Evolutionary conservation across 1,284 basidiomycete species (phyloP).

Genomic region (Thelephora terrestris): DNA sequence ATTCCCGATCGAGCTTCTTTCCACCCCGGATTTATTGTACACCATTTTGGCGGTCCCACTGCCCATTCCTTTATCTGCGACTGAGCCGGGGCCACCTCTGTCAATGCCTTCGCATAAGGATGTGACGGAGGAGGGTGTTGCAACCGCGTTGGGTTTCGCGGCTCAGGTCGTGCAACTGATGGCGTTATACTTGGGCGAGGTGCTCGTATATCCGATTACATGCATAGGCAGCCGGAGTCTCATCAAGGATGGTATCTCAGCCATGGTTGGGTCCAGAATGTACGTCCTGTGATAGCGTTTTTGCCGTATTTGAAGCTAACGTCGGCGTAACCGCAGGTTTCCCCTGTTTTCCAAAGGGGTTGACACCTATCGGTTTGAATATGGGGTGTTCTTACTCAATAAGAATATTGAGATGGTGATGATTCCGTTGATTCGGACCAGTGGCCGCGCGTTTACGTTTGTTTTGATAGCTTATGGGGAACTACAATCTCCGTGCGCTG

Average conservation of each 20-base stretch:
- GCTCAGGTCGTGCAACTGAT: constrained; percentile 79
- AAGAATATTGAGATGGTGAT: constrained; percentile 93
- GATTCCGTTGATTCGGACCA: constrained; percentile 6
- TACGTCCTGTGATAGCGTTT: constrained; percentile 28
- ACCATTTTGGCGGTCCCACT: constrained; percentile 76
- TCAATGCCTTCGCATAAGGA: constrained; percentile 52
- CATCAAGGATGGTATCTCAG: constrained; percentile 84
- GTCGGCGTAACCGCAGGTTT: constrained; percentile 46
- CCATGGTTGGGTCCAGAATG: constrained; percentile 90
- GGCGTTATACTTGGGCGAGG: constrained; percentile 66
- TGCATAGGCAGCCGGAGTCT: constrained; percentile 82
- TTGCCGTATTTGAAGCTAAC: constrained; percentile 10
- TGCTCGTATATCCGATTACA: constrained; percentile 83
- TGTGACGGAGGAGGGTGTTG: constrained; percentile 76
- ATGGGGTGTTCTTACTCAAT: constrained; percentile 94
- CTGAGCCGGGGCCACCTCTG: constrained; percentile 82
- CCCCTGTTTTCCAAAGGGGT: constrained; percentile 91
- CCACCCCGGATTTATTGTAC: constrained; percentile 75
- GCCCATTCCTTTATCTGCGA: constrained; percentile 67
- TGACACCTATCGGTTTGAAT: constrained; percentile 95
- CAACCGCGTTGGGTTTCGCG: constrained; percentile 81
- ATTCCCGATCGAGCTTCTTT: constrained; percentile 82
- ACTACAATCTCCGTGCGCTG: constrained; percentile 75
- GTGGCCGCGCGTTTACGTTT: constrained; percentile 10
- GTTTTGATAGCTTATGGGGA: constrained; percentile 70